Evolutionary conservation across 2,329 filamentous ascomycete genomes (phyloP).

Genomic region (Hymenoscyphus infarciens): DNA sequence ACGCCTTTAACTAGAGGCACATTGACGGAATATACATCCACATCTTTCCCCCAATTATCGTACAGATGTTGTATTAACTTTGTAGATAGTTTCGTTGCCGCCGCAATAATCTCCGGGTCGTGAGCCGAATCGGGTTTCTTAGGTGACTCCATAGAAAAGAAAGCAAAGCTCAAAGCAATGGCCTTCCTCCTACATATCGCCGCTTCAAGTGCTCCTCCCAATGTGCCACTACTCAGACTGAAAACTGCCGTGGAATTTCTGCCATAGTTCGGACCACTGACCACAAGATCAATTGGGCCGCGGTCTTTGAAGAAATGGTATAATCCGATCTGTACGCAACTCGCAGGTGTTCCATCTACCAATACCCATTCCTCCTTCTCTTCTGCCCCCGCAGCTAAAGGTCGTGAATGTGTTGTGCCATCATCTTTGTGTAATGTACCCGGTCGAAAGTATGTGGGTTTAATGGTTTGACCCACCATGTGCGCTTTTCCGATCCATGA

Average conservation of each 20-base stretch:
- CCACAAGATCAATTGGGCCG: conserved; percentile 70
- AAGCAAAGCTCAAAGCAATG: conserved; percentile 86
- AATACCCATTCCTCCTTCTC: conserved; percentile 74
- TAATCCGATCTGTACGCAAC: conserved; percentile 77
- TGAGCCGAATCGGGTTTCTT: conserved; percentile 43
- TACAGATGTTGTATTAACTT: conserved; percentile 75
- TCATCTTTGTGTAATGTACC: conserved; percentile 59
- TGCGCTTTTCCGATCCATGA: conserved; percentile 99
- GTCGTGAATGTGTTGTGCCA: conserved; percentile 59
- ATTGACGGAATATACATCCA: conserved; percentile 89
- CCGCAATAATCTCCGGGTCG: conserved; percentile 74
- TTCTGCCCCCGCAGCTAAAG: conserved; percentile 48
- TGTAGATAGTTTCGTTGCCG: conserved; percentile 70
- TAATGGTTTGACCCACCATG: conserved; percentile 84
- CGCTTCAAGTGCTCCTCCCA: conserved; percentile 74
- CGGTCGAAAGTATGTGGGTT: conserved; percentile 78
- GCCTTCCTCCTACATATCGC: conserved; percentile 66
- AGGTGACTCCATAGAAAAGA: conserved; percentile 66
- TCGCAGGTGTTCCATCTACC: conserved; percentile 76
- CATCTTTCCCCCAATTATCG: conserved; percentile 67
- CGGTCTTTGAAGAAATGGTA: conserved; percentile 74
- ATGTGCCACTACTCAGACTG: conserved; percentile 70
- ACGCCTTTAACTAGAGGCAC: conserved; percentile 80
- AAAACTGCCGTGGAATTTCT: conserved; percentile 80
- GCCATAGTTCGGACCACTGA: conserved; percentile 80